Evolutionary conservation across 495 filamentous ascomycete species (phyloP).

Genomic region (Xylaria palmicola): DNA sequence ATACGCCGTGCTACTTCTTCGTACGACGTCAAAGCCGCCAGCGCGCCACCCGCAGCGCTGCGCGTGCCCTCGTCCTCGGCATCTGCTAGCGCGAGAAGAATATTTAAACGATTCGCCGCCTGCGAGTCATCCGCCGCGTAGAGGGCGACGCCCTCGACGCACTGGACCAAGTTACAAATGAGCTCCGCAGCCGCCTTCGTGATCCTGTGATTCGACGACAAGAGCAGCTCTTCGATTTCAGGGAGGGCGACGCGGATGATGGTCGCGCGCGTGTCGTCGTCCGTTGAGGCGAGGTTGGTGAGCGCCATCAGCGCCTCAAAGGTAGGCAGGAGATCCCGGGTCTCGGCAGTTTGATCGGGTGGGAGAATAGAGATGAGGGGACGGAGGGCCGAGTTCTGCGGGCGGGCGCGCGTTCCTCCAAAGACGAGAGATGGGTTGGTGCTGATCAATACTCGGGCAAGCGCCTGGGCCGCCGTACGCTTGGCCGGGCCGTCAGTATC

Average conservation of each 20-base stretch:
- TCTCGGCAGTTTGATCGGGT: constrained; percentile 57
- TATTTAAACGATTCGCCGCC: constrained; percentile 70
- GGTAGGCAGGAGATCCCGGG: constrained; percentile 77
- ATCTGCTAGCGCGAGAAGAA: constrained; percentile 84
- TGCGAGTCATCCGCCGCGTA: constrained; percentile 70
- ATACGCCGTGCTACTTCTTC: constrained; percentile 69
- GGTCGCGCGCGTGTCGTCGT: constrained; percentile 63
- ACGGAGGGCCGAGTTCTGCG: constrained; percentile 72
- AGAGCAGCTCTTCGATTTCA: constrained; percentile 76
- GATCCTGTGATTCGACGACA: constrained; percentile 72
- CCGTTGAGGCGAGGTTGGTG: constrained; percentile 85
- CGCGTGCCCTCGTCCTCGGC: constrained; percentile 77
- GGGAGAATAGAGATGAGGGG: constrained; percentile 72
- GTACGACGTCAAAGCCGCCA: constrained; percentile 79
- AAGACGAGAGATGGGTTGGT: constrained; percentile 86
- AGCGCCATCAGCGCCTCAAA: constrained; percentile 91
- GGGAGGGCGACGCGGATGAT: constrained; percentile 73
- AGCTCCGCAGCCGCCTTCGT: constrained; percentile 84
- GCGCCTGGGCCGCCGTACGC: constrained; percentile 72
- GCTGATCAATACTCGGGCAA: constrained; percentile 89
- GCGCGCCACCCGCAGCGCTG: constrained; percentile 79
- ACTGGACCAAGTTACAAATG: constrained; percentile 86
- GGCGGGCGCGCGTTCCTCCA: constrained; percentile 67
- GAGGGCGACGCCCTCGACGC: constrained; percentile 67
- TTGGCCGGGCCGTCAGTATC: constrained; percentile 51